phyloP scores from a whole-genome alignment of 208 protist genomes.

The Herpetomonas samuelpessoai region DNA sequence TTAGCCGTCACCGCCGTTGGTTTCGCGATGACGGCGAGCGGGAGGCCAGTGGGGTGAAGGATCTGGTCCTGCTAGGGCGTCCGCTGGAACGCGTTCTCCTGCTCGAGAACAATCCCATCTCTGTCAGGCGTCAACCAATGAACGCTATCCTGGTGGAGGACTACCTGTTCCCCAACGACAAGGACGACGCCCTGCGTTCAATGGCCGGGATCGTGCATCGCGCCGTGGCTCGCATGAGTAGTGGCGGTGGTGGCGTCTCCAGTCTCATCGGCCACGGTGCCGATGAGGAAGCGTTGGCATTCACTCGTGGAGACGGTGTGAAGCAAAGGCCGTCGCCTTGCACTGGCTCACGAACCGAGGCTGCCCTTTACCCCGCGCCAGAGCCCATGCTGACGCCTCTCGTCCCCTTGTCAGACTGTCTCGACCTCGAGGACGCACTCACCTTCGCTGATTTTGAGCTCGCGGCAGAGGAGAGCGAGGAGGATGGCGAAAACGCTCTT shows the following conservation, averaged over 20 bases:
- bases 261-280: too few species aligned
- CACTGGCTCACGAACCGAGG: too few species aligned
- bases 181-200: constrained; percentile 51
- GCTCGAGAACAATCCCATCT: constrained; percentile 83
- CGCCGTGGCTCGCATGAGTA: constrained; percentile 20
- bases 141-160: constrained; percentile 71
- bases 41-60: constrained; percentile 48
- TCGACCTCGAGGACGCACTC: background rate
- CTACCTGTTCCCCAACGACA: constrained; percentile 41
- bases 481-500: background rate
- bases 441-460: background rate
- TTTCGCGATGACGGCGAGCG: constrained; percentile 22
- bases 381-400: background rate
- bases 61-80: constrained; percentile 54
- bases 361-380: too few species aligned
- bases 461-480: background rate
- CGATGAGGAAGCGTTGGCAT: background rate
- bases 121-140: constrained; percentile 46
- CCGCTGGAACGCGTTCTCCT: constrained; percentile 48
- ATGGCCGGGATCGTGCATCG: constrained; percentile 45
- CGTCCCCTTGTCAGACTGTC: background rate
- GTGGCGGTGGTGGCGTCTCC: too few species aligned
- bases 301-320: too few species aligned
- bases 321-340: too few species aligned
- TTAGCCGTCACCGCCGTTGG: constrained; percentile 75